Evolutionary conservation across 306 rosid genomes (phyloP), one percentile per base, ranked within the genome.

Genomic region (Begonia masoniana): DNA sequence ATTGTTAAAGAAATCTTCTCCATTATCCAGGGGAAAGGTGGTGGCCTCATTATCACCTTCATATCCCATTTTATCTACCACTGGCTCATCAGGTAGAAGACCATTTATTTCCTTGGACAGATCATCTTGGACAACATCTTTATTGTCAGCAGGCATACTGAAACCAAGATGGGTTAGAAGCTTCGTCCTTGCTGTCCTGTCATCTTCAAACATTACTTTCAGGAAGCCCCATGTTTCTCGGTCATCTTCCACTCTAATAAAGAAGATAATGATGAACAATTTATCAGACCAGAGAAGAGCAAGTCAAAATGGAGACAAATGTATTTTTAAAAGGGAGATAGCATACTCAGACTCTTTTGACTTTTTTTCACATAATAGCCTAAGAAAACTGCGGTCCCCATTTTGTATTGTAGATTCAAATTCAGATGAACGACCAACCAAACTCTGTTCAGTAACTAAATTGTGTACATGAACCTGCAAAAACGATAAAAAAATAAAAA

Each of bases 1-100:
- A 76, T 81, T 92, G 76, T 92, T 86, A 72, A 92, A 92, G 82
- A 92, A 92, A 76, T 92, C 99, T 58, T 86, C 99, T 46, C 99
- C 96, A 46, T 86, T 92, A 57, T 92, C 99, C 54, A 71, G 19
- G 11, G 88, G 75, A 54, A 79, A 67, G 55, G 41, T 47, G 47
- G 52, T 24, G 52, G 84, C 35, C 66, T 68, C 99, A 60, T 63
- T 70, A 41, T 68, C 69, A 56, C 65, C 70, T 53, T 42, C 81
- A 52, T 55, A 74, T 52, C 74, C 86, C 16, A 13, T 60, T 64
- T 64, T 70, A 53, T 80, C 81, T 60, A 55, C 62, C 54, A 67
- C 35, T 9, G 81, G 39, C 39, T 31, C 88, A 71, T 83, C 85
- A 48, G 83, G 76, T 66, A 67, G 84, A 58, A 77, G 77, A 46